A percentile compares a stretch with the other conserved stretches of the same genome.
Evolutionary conservation across 2,329 filamentous ascomycete species (phyloP).

Genomic region (Xylaria sp.): DNA sequence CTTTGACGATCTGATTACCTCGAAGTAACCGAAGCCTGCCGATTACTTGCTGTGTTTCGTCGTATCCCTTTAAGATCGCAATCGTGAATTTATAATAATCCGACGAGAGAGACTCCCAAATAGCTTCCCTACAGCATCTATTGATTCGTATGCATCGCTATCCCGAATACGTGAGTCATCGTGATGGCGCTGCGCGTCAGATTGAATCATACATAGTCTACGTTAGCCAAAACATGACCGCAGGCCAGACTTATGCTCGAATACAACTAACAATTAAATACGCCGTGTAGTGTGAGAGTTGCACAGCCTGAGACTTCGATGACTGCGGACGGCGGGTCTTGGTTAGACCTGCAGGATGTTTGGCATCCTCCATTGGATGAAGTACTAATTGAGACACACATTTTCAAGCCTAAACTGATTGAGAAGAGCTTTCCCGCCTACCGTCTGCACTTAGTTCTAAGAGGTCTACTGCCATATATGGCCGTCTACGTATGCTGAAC

Average conservation of each 20-base stretch:
- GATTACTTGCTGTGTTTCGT: not conserved
- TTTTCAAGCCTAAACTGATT: not conserved
- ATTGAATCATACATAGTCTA: not conserved
- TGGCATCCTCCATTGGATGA: not conserved
- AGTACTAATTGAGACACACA: not conserved
- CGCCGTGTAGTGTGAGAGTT: too few relatives aligned
- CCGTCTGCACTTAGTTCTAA: not conserved
- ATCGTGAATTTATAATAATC: not conserved
- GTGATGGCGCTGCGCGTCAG: conserved; percentile 18
- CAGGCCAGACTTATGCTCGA: not conserved
- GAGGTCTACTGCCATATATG: not conserved
- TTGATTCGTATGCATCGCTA: not conserved
- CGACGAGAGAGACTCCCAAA: not conserved
- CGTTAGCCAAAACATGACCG: not conserved
- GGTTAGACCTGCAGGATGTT: not conserved
- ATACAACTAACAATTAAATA: not conserved
- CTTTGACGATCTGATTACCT: not conserved
- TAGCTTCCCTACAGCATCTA: not conserved
- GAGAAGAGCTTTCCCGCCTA: not conserved
- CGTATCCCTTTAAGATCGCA: not conserved
- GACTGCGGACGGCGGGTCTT: not conserved
- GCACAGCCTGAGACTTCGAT: not conserved
- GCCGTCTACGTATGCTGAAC: not conserved
- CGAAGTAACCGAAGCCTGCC: not conserved
- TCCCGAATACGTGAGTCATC: conserved; percentile 25